Evolutionary conservation across 176 grass and related monocot genomes (phyloP), one percentile per base, ranked within the genome.

Genomic region (Paspalum notatum): DNA sequence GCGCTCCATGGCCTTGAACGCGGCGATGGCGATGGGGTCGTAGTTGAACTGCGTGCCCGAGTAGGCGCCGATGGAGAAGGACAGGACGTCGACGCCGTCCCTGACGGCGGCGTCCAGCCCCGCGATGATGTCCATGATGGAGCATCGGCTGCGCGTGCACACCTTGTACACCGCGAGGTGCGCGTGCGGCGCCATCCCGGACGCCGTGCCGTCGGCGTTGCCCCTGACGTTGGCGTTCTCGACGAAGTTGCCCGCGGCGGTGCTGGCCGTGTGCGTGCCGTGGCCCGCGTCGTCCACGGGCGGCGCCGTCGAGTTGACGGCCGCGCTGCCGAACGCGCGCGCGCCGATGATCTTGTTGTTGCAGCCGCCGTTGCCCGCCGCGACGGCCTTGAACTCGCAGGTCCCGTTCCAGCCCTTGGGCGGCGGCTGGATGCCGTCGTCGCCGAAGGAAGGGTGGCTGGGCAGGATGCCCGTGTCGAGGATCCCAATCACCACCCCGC

Each of bases 111-210:
- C 85, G 84, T 97, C 93, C 1, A 97, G 80, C 17, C 90, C 93
- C 0, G 93, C 93, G 41, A 97, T 84, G 50, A 97, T 92, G 82
- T 97, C 93, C 68, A 93, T 86, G 54, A 88, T 91, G 22, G 88
- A 93, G 72, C 93, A 97, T 4, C 90, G 79, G 72, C 85, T 90
- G 51, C 87, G 75, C 0, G 85, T 82, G 53, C 93, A 97, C 2
- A 97, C 93, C 90, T 97, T 97, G 83, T 97, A 97, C 1, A 93
- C 3, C 3, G 93, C 85, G 20, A 97, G 84, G 81, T 93, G 93
- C 77, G 91, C 91, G 82, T 93, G 93, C n/a, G 91, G 91, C 53
- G 91, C 93, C 85, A 93, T 97, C 74, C 94, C 94, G 3, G 92
- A 86, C 3, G 91, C 89, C 39, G 91, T 97, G 49, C 94, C 94